Percentiles rank a stretch among this genome's conserved stretches.
These are phyloP conservation scores for Mucuna pruriens DNA, from an alignment of 306 rosid genomes.

Conservation along the genomic window DNA sequence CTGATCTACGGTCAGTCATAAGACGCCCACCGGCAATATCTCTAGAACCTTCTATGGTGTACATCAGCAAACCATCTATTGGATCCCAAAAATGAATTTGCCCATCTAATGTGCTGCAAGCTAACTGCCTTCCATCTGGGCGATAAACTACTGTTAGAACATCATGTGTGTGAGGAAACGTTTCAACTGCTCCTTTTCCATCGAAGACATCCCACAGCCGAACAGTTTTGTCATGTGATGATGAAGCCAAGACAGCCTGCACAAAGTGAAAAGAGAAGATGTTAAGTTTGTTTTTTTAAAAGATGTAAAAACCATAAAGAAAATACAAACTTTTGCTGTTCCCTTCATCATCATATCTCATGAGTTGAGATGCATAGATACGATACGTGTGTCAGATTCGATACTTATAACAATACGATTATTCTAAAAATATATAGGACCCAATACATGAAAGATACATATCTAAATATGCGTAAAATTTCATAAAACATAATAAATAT, in stretches of 20 bases:
- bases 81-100: conserved; percentile 99
- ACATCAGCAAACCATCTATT: conserved; percentile 81
- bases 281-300: neutral
- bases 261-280: conserved; percentile 29
- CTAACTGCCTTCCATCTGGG: conserved; percentile 96
- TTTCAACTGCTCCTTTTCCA: conserved; percentile 89
- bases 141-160: conserved; percentile 90
- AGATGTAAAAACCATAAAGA: conserved; percentile 18
- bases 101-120: conserved; percentile 96
- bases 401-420: too few species aligned
- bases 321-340: conserved; percentile 28
- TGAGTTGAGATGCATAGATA: too few species aligned
- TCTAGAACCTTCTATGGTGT: conserved; percentile 88
- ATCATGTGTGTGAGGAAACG: conserved; percentile 82
- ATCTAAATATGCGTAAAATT: too few species aligned
- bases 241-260: conserved; percentile 86
- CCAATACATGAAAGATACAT: too few species aligned
- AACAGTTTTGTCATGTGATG: conserved; percentile 93
- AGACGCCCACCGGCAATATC: conserved; percentile 95
- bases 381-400: too few species aligned
- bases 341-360: neutral
- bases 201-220: conserved; percentile 96
- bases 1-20: conserved; percentile 90
- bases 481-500: too few species aligned
- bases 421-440: too few species aligned